Percentiles rank a stretch among this genome's conserved stretches.
Evolutionary conservation across 78 protist genomes (phyloP).

Genomic region (Dictyostelium firmibasis): DNA sequence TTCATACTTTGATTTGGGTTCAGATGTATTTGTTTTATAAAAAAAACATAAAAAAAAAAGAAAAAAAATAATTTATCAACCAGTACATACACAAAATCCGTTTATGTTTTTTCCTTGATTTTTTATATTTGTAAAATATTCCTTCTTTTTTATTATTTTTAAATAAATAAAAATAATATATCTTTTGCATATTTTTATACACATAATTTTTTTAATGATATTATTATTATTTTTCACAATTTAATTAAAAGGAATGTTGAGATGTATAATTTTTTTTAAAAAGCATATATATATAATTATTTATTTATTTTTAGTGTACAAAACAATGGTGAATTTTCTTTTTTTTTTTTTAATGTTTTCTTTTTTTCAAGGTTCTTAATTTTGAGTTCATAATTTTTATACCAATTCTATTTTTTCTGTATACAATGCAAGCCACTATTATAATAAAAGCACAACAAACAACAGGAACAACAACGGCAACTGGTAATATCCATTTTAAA

Average conservation of each 20-base stretch:
- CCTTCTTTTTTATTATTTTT: neutral
- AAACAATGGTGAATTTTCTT: no score
- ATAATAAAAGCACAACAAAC: neutral
- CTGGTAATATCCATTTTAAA: neutral
- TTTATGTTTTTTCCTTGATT: neutral
- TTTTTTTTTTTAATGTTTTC: no score
- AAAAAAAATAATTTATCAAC: no score
- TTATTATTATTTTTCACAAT: no score
- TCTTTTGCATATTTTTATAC: neutral
- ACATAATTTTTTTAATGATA: neutral
- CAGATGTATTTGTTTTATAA: slow-evolving; percentile 76
- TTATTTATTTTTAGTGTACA: no score
- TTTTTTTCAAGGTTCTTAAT: neutral
- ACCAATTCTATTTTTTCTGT: neutral
- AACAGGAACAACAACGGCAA: neutral
- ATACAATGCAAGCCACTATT: neutral
- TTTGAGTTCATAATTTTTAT: neutral
- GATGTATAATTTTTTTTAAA: no score
- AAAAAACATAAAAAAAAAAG: neutral
- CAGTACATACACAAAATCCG: neutral
- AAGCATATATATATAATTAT: no score
- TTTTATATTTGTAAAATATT: neutral
- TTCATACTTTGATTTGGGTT: slow-evolving; percentile 25
- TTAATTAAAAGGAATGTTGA: no score
- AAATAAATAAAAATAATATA: neutral